A percentile compares a stretch with the other conserved stretches of the same genome.
Evolutionary conservation across 2,329 filamentous ascomycete species (phyloP).

Genomic region (Exophiala mesophila): DNA sequence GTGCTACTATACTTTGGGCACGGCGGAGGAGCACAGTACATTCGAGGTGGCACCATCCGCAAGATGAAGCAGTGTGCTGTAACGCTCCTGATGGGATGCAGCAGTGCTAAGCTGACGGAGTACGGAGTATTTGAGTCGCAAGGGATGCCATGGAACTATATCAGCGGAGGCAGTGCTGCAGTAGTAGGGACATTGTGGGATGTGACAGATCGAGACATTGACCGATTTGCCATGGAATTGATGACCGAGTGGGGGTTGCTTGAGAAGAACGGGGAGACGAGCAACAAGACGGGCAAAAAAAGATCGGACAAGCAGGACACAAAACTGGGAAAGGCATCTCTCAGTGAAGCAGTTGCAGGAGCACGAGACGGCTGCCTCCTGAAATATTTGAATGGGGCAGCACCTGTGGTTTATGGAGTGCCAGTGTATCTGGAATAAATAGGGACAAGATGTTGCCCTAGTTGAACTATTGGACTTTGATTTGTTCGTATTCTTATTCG

Average conservation of each 20-base stretch:
- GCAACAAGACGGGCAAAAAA: conserved; percentile 30
- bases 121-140: conserved; percentile 86
- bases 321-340: conserved; percentile 42
- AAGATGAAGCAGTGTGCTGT: conserved; percentile 73
- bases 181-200: conserved; percentile 95
- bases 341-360: conserved; percentile 76
- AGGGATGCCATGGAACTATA: conserved; percentile 85
- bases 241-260: conserved; percentile 86
- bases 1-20: conserved; percentile 93
- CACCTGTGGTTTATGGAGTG: conserved; percentile 90
- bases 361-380: conserved; percentile 78
- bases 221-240: conserved; percentile 74
- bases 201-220: conserved; percentile 95
- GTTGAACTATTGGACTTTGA: too few species aligned
- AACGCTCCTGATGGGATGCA: conserved; percentile 90
- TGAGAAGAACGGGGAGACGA: conserved; percentile 33
- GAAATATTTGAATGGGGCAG: conserved; percentile 86
- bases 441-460: too few species aligned
- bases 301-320: conserved; percentile 28
- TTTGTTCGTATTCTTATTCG: too few species aligned
- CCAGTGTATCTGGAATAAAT: conserved; percentile 69
- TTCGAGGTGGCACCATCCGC: conserved; percentile 76
- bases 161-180: conserved; percentile 79
- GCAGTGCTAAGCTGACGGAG: conserved; percentile 73
- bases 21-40: conserved; percentile 90